Percentiles rank a stretch among this genome's conserved stretches.
These are phyloP conservation scores for Pichia sp. DNA, from an alignment of 1,139 yeast genomes.

Conservation along the genomic window DNA sequence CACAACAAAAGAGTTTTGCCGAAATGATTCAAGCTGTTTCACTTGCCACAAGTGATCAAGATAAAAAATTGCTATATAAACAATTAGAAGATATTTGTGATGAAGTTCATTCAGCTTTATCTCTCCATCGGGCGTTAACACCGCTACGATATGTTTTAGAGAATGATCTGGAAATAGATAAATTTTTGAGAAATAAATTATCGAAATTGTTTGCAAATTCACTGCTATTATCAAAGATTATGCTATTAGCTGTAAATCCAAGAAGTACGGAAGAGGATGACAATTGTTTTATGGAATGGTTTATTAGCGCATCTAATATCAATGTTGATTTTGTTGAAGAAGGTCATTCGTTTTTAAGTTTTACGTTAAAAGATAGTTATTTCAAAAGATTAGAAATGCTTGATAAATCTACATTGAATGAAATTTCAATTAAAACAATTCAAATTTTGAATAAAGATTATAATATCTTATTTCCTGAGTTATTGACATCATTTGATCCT, in stretches of 20 bases:
- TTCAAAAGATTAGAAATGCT: constrained; percentile 56
- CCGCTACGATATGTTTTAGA: constrained; percentile 29
- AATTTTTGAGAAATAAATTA: constrained; percentile 17
- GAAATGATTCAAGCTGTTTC: constrained; percentile 43
- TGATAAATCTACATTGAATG: constrained; percentile 60
- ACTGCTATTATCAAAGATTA: constrained; percentile 45
- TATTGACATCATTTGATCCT: constrained; percentile 37
- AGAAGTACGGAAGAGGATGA: constrained; percentile 28
- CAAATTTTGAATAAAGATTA: constrained; percentile 66
- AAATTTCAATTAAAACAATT: constrained; percentile 53
- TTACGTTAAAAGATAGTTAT: constrained; percentile 58
- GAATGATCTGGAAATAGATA: constrained; percentile 29
- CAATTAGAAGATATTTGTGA: constrained; percentile 42
- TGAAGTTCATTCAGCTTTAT: constrained; percentile 29
- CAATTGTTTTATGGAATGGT: constrained; percentile 17
- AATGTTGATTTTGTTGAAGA: constrained; percentile 72
- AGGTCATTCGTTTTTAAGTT: constrained; percentile 45
- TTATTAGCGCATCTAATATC: constrained; percentile 72
- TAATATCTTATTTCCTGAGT: constrained; percentile 62
- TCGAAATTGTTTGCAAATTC: constrained; percentile 57
- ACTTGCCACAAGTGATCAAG: constrained; percentile 62
- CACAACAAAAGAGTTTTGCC: constrained; percentile 48
- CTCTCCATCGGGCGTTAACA: constrained; percentile 43
- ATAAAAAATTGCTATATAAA: constrained; percentile 48
- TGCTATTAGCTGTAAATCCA: constrained; percentile 8